Base-by-base conservation (phyloP, 306 rosid species). In the Lotus japonicus region DNA sequence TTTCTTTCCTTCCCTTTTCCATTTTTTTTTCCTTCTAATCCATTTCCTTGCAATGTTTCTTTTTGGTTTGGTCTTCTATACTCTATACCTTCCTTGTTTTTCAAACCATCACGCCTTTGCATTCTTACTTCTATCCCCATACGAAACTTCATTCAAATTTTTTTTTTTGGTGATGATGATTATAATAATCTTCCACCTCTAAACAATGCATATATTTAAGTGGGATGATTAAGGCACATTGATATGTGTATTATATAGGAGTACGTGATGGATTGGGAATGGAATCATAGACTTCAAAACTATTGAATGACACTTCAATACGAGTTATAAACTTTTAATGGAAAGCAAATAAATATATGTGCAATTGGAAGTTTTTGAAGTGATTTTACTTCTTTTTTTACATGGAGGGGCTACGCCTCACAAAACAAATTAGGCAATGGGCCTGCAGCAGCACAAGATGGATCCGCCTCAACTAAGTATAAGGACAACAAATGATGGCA, bases 1-100 rank as follows among this genome's bases (percentile, higher is more conserved):
- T 77, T 81, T 69, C 17, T 66, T 19, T 46, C 11, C 58, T 57
- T 16, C 2, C 62, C n/a, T 4, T 9, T n/a, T n/a, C n/a, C n/a
- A n/a, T 28, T 58, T 0, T 64, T 15, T 11, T 33, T 63, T 18
- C 43, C 3, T 26, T 43, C 5, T 77, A 81, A 65, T 71, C 38
- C 3, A 66, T 76, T 43, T 14, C 43, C 28, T 28, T 4, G n/a
- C n/a, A n/a, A n/a, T n/a, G n/a, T n/a, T n/a, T n/a, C n/a, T n/a
- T n/a, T n/a, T n/a, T 19, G 68, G 59, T 42, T 66, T 43, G 58
- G 66, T 26, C 31, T 72, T 21, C 26, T 21, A 21, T 21, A 21
- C 26, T 21, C 3, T 77, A 77, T 81, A 26, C 85, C 67, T 73
- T 72, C 58, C 82, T 72, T 77, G 44, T 59, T 71, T 9, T 64